Conservation (phyloP, 2,329 filamentous ascomycete genomes). For the Reticulascus tulasneorum region DNA sequence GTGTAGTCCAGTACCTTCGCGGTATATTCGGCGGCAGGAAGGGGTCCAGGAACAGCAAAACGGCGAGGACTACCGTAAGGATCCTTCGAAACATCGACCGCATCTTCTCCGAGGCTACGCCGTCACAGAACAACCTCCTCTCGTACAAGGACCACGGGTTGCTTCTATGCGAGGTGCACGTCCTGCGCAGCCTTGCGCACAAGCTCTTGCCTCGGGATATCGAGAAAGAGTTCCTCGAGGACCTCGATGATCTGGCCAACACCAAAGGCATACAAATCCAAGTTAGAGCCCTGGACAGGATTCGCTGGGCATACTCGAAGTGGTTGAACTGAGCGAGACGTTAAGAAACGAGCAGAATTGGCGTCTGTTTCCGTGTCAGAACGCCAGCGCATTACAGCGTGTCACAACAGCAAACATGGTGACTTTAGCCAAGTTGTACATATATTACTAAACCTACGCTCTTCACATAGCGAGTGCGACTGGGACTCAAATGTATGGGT, state of each 20-base stretch:
- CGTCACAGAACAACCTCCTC: slow-evolving; percentile 68
- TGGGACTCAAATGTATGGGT: too few relatives aligned
- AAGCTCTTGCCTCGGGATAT: slow-evolving; percentile 69
- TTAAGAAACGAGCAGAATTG: not conserved
- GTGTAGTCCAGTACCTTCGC: slow-evolving; percentile 67
- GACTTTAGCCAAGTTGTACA: slow-evolving; percentile 6
- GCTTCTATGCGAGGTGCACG: slow-evolving; percentile 83
- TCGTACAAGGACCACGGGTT: slow-evolving; percentile 91
- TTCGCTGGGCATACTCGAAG: slow-evolving; percentile 84
- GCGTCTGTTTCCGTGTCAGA: slow-evolving; percentile 9
- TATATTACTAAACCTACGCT: too few relatives aligned
- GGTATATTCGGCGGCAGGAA: slow-evolving; percentile 66
- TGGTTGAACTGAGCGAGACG: slow-evolving; percentile 50
- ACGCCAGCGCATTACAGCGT: slow-evolving; percentile 9
- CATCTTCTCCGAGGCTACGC: slow-evolving; percentile 64
- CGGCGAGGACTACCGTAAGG: slow-evolving; percentile 67
- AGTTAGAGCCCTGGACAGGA: slow-evolving; percentile 72
- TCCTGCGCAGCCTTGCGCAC: slow-evolving; percentile 66
- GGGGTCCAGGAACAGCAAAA: slow-evolving; percentile 61
- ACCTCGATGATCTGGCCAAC: slow-evolving; percentile 81
- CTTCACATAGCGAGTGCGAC: too few relatives aligned
- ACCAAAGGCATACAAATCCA: slow-evolving; percentile 76
- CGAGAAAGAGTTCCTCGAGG: slow-evolving; percentile 81
- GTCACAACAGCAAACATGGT: slow-evolving; percentile 9
- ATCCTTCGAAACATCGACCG: slow-evolving; percentile 86